Percentiles rank a stretch among this genome's conserved stretches.
These are phyloP conservation scores for Herpetomonas muscarum DNA, from an alignment of 208 protist species.

Conservation along the genomic window DNA sequence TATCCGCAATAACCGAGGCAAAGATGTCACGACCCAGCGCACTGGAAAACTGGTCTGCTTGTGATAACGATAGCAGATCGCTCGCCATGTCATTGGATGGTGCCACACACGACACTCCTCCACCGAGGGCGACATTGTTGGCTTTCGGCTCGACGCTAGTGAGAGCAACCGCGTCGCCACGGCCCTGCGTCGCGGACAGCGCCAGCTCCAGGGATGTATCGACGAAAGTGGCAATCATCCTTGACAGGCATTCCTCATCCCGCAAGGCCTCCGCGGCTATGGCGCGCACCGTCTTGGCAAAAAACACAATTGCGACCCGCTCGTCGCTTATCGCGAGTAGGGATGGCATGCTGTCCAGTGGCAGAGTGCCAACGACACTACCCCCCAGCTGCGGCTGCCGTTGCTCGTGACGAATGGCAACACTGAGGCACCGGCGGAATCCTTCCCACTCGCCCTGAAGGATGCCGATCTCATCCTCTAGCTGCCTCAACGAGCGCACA, in stretches of 20 bases:
- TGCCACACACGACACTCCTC: too few species aligned
- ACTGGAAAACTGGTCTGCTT: too few species aligned
- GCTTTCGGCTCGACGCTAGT: constrained; percentile 7
- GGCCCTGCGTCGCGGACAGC: neutral
- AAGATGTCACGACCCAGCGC: too few species aligned
- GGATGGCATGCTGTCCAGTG: neutral
- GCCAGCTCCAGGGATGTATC: neutral
- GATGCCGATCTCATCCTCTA: constrained; percentile 28
- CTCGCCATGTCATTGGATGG: too few species aligned
- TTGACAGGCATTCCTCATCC: constrained; percentile 6
- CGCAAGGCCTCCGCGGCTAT: neutral
- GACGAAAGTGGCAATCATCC: neutral
- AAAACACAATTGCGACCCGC: constrained; percentile 2
- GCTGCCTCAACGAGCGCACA: constrained; percentile 20
- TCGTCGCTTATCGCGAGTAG: neutral
- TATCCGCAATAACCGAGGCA: too few species aligned
- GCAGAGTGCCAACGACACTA: neutral
- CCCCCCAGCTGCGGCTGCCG: neutral
- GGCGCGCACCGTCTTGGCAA: neutral
- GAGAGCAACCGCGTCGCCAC: neutral
- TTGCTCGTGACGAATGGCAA: constrained; percentile 10
- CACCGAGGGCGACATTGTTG: too few species aligned
- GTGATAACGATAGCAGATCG: too few species aligned
- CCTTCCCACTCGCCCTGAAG: constrained; percentile 55
- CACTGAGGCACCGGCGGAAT: constrained; percentile 36